phyloP scores from a whole-genome alignment of 441 rosid species.

The Manihot esculenta region DNA sequence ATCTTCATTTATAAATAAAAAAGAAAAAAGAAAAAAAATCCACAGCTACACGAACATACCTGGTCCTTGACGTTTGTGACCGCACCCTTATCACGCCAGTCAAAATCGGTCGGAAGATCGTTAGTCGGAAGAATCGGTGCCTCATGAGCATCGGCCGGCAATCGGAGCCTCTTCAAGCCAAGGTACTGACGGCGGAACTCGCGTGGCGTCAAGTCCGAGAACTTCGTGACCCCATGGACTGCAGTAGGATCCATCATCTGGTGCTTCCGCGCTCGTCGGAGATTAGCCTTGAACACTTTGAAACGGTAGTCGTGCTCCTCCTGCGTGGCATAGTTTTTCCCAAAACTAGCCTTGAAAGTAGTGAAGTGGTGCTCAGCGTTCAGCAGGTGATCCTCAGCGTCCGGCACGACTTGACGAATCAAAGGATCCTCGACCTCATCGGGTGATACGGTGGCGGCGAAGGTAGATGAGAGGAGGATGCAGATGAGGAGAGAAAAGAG shows the following conservation, averaged over 20 bases:
- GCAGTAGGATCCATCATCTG: slow-evolving; percentile 83
- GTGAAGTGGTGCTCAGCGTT: slow-evolving; percentile 63
- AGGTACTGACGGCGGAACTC: slow-evolving; percentile 61
- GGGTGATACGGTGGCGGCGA: slow-evolving; percentile 16
- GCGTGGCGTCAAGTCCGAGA: slow-evolving; percentile 76
- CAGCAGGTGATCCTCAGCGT: slow-evolving; percentile 35
- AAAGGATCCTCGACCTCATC: slow-evolving; percentile 44
- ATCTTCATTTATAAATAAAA: too few species aligned
- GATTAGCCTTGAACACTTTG: slow-evolving; percentile 56
- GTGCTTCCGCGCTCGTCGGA: slow-evolving; percentile 64
- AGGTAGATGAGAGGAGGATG: background rate
- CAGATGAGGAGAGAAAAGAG: slow-evolving; percentile 8
- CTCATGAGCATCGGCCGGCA: slow-evolving; percentile 71
- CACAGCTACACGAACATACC: slow-evolving; percentile 31
- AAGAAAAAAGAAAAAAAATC: background rate
- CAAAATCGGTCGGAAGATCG: slow-evolving; percentile 67
- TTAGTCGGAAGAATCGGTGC: slow-evolving; percentile 86
- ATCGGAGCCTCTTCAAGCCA: slow-evolving; percentile 52
- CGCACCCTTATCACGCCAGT: slow-evolving; percentile 92
- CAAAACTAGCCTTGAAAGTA: slow-evolving; percentile 64
- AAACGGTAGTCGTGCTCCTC: slow-evolving; percentile 81
- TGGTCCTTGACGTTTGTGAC: slow-evolving; percentile 76
- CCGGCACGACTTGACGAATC: slow-evolving; percentile 68
- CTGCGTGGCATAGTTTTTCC: slow-evolving; percentile 58
- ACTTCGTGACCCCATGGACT: slow-evolving; percentile 81